Evolutionary conservation across 306 rosid genomes (phyloP), one percentile per base, ranked within the genome.

Genomic region (Cucurbita argyrosperma): DNA sequence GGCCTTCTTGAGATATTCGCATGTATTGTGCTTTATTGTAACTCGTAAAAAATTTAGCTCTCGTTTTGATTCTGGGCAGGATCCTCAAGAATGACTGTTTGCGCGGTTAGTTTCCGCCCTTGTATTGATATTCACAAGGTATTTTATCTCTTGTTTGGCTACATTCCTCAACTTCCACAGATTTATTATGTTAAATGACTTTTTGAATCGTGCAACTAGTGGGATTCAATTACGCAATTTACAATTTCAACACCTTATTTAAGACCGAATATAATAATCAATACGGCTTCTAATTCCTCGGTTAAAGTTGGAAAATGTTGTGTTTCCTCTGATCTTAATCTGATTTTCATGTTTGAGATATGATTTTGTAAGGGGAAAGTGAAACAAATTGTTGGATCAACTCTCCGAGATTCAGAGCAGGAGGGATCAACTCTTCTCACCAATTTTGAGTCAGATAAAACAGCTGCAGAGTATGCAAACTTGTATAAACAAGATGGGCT

Each of bases 321-420:
- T 16, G 70, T n/a, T 45, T 11, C 21, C 26, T 56, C 58, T 30
- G 42, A 9, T 23, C 52, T 68, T 13, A 55, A 43, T 73, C 45
- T 15, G 9, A 21, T 53, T 80, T 79, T 47, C 35, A 30, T 30
- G 35, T 30, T 68, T 68, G 57, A 67, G 72, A 46, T 23, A 68
- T 68, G 73, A 21, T 68, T 72, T n/a, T 63, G 63, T 26, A 69
- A 94, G 96, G 99, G 97, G 56, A 95, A 85, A 77, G 99, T 91
- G 79, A 91, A 89, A 66, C 99, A 95, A 74, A 89, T 95, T 72
- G 97, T 91, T 66, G 99, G 99, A 70, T 95, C 99, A 2, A 94
- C 96, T 60, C 90, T 90, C 69, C 80, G 81, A 38, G 98, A 94
- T 79, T 86, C 77, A 50, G 85, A 87, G 82, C 90, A 79, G 18